phyloP scores from a whole-genome alignment of 1,139 yeast genomes.

The Protomyces inouyei region DNA sequence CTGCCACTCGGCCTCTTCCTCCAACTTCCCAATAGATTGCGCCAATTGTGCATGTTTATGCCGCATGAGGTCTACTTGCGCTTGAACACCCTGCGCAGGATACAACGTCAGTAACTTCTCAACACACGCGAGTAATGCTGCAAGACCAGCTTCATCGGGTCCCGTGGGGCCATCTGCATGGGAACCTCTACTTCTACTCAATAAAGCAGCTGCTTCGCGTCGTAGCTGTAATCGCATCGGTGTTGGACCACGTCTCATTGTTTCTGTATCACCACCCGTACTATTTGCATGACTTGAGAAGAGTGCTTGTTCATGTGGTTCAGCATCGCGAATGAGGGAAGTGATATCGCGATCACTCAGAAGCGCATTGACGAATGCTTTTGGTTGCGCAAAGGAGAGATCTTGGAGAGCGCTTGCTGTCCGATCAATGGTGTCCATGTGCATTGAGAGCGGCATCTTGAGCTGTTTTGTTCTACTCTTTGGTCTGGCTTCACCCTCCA shows the following conservation, averaged over 20 bases:
- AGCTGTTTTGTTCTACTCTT: neutral
- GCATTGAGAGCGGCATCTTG: conserved; percentile 1
- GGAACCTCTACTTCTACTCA: neutral
- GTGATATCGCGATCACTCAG: conserved; percentile 12
- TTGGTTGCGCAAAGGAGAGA: conserved; percentile 15
- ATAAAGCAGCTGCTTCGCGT: neutral
- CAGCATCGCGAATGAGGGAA: conserved; percentile 18
- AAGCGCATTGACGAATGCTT: conserved; percentile 13
- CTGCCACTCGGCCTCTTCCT: conserved; percentile 8
- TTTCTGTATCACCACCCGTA: neutral
- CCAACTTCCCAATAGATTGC: conserved; percentile 1
- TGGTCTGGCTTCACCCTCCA: neutral
- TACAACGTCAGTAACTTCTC: neutral
- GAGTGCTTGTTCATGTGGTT: conserved; percentile 17
- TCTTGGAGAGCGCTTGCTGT: neutral
- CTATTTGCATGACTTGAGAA: neutral
- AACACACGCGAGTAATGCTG: conserved; percentile 2
- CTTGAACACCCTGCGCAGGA: conserved; percentile 4
- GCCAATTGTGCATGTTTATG: neutral
- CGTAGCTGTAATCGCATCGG: neutral
- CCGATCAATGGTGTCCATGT: neutral
- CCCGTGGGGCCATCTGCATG: neutral
- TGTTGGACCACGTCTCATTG: neutral
- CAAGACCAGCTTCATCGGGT: conserved; percentile 3
- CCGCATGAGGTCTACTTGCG: conserved; percentile 17